Percentiles rank a stretch among this genome's conserved stretches.
These are phyloP conservation scores for Paulownia fortunei DNA, from an alignment of 257 asterid genomes.

Conservation along the genomic window DNA sequence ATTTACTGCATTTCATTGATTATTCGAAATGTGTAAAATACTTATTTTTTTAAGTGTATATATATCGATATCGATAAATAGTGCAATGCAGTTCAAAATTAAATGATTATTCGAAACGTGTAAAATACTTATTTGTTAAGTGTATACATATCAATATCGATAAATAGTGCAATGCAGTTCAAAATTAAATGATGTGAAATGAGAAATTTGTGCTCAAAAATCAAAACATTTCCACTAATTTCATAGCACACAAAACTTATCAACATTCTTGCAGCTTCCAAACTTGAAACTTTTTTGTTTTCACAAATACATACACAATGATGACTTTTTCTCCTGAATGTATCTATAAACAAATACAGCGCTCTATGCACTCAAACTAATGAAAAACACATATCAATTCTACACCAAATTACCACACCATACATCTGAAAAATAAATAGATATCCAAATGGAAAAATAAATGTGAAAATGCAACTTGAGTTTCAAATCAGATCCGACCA, in stretches of 20 bases:
- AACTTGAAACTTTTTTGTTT: slow-evolving; percentile 3
- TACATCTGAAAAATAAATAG: slow-evolving; percentile 34
- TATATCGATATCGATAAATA: too few species aligned
- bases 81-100: too few species aligned
- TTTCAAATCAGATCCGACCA: slow-evolving; percentile 28
- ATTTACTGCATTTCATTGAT: too few species aligned
- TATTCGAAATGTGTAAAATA: too few species aligned
- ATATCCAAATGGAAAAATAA: slow-evolving; percentile 14
- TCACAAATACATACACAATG: slow-evolving; percentile 30
- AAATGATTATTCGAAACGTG: too few species aligned
- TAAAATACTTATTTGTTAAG: too few species aligned
- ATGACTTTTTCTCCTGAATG: slow-evolving; percentile 6
- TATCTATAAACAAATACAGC: slow-evolving; percentile 41
- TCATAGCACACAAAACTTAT: neutral
- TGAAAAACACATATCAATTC: slow-evolving; percentile 28
- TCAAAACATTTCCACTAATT: neutral
- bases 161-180: too few species aligned
- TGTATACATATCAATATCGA: too few species aligned
- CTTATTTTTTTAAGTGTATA: too few species aligned
- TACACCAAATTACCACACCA: slow-evolving; percentile 43
- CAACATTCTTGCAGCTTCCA: slow-evolving; percentile 32
- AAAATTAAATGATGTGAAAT: neutral
- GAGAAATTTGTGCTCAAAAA: neutral
- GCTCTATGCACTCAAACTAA: slow-evolving; percentile 39
- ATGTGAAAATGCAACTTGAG: slow-evolving; percentile 39